Base-by-base conservation (phyloP, 1,284 basidiomycete genomes). In the Tylopilus orsonianus region DNA sequence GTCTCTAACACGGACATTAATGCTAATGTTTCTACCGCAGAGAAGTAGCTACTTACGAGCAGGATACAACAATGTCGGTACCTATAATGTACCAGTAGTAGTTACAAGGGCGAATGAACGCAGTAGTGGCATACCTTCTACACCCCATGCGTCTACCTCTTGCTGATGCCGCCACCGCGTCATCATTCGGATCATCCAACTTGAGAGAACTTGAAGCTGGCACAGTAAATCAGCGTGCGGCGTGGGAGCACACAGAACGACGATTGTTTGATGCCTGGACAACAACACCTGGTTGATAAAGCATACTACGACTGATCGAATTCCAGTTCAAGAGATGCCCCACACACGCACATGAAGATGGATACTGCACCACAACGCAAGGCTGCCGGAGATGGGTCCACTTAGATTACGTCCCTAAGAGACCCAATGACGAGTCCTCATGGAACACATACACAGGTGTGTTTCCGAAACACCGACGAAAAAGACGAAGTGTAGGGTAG, bases 401-500 rank as follows among this genome's bases (percentile, higher is more conserved):
- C 87, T 72, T 14, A 91, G 90, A 70, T 95, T 91, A 30, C 85
- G 75, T 40, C 91, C 71, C 55, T 90, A 94, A 94, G 26, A 89
- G 62, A 14, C 80, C 79, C 2, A 81, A 84, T 62, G 91, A 87
- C 41, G 83, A 83, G 63, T 90, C 90, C 66, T 93, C 90, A 55
- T 85, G 81, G 70, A 75, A 89, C 62, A 91, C 89, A 58, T 80
- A 89, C 58, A 89, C 87, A 39, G 90, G 64, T 18, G 83, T 84
- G 64, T 92, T 91, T 36, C 90, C 91, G 14, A 94, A 75, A 36
- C 89, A 79, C 30, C 93, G 74, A 42, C 89, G 78, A 71, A 93
- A 13, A 19, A 91, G 16, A 93, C 88, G 77, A 32, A 83, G 68
- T 60, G 89, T 85, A 16, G 78, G 80, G 61, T 81, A 3, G 78